Conservation (phyloP, 257 asterid species). For the Salvia miltiorrhiza region DNA sequence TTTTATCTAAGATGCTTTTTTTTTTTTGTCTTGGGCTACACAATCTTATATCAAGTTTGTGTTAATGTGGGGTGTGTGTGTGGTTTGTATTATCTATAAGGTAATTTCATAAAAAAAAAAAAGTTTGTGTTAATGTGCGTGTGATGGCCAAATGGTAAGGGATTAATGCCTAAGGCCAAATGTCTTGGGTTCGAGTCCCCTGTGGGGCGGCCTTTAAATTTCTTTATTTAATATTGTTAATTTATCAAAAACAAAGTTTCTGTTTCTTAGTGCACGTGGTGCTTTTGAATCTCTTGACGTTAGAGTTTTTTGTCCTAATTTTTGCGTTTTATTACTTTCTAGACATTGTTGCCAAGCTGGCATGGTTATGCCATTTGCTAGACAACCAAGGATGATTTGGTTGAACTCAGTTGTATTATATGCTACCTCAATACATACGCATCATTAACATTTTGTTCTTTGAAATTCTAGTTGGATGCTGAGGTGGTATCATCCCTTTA, state of each 20-base stretch:
- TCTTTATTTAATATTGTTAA: too few relatives aligned
- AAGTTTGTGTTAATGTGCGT: too few relatives aligned
- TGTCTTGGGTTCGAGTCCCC: too few relatives aligned
- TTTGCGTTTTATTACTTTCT: slow-evolving; percentile 6
- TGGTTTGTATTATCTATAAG: too few relatives aligned
- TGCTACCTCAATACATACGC: neutral
- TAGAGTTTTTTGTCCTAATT: slow-evolving; percentile 6
- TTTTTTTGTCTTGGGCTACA: neutral
- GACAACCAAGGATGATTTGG: slow-evolving; percentile 7
- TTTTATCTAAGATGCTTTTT: neutral
- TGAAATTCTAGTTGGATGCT: slow-evolving; percentile 70
- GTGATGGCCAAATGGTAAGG: too few relatives aligned
- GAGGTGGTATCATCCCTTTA: slow-evolving; percentile 70
- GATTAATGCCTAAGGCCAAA: too few relatives aligned
- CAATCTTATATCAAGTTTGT: too few relatives aligned
- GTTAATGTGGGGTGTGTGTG: too few relatives aligned
- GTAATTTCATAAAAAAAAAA: too few relatives aligned
- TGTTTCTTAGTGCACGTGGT: neutral
- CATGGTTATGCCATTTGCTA: slow-evolving; percentile 11
- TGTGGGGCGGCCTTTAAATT: too few relatives aligned
- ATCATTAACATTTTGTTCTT: slow-evolving; percentile 20
- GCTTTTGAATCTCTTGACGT: neutral
- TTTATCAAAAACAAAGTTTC: too few relatives aligned
- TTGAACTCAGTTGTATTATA: neutral
- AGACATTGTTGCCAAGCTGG: slow-evolving; percentile 13